These are phyloP conservation scores for Meredithiella fracta DNA, from an alignment of 2,329 filamentous ascomycete genomes.

Conservation along the genomic window DNA sequence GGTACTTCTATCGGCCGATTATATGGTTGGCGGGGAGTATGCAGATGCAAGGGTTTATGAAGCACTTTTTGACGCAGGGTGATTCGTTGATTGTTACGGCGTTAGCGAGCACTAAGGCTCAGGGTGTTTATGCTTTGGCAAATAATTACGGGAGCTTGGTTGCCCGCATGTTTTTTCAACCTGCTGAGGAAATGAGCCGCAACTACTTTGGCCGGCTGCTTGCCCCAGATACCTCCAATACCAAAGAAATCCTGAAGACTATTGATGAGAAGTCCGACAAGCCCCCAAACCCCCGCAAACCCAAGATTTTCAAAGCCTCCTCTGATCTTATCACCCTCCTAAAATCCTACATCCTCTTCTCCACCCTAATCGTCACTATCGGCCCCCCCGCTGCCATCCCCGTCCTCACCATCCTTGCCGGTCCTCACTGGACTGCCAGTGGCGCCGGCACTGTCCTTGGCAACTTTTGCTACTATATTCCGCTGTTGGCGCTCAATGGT, in stretches of 20 bases:
- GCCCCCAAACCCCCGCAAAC: constrained; percentile 16
- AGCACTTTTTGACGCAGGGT: constrained; percentile 86
- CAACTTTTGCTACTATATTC: constrained; percentile 82
- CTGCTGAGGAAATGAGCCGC: constrained; percentile 83
- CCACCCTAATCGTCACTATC: constrained; percentile 48
- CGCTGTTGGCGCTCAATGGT: constrained; percentile 80
- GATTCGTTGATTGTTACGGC: constrained; percentile 76
- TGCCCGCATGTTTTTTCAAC: constrained; percentile 81
- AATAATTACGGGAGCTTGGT: constrained; percentile 87
- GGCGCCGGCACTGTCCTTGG: constrained; percentile 60
- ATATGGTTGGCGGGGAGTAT: constrained; percentile 62
- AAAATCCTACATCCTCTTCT: constrained; percentile 57
- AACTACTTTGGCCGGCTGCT: constrained; percentile 78
- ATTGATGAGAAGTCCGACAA: constrained; percentile 15
- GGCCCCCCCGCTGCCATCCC: constrained; percentile 62
- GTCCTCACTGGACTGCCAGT: constrained; percentile 55
- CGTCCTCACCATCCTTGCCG: constrained; percentile 59
- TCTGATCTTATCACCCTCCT: constrained; percentile 48
- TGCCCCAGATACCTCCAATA: constrained; percentile 19
- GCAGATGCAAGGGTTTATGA: constrained; percentile 74
- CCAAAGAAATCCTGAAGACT: neutral
- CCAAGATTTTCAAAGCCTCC: constrained; percentile 26
- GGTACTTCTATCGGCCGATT: constrained; percentile 52
- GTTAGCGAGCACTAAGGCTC: constrained; percentile 60
- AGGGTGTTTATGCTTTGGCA: constrained; percentile 83